Evolutionary conservation across 139 green algal species (phyloP), one percentile per base, ranked within the genome.

Genomic region (Chlorella sorokiniana): DNA sequence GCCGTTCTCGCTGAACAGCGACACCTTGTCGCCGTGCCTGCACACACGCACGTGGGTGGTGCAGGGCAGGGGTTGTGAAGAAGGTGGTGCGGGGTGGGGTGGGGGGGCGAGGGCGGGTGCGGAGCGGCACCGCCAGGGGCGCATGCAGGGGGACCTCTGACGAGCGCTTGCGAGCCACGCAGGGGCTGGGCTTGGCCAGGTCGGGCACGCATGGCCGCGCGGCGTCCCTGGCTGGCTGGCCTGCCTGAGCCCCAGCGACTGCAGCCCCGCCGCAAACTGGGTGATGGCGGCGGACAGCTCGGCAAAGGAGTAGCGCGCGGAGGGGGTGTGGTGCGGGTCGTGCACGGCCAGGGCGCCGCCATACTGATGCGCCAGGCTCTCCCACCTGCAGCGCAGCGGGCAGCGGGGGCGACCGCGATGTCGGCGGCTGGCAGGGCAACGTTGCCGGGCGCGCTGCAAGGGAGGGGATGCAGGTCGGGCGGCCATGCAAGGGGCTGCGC

Each of bases 1-100:
- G 20, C 80, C 90, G 81, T 95, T 97, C 81, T 98, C 95, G 37
- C 88, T 86, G 87, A 98, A 98, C 2, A 98, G 83, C 0, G 83
- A 86, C 35, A 97, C 90, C 84, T 90, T 84, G 38, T 82, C 76
- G 20, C 72, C 69, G 33, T 69, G 38, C 23, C 63, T 79, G 73
- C 54, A 56, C 25, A 14, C 5, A 29, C 41, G 69, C 31, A 52
- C 7, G 37, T 44, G 4, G 48, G 37, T n/a, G 48, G 35, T 59
- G 27, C 8, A 18, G 69, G 8, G 54, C 52, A 76, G 51, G 29
- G 1, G 11, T 20, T 20, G 48, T n/a, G n/a, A n/a, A n/a, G n/a
- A n/a, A n/a, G n/a, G n/a, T n/a, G n/a, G n/a, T n/a, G n/a, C n/a
- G 23, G 8, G 42, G 35, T 33, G n/a, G 44, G n/a, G 69, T 42